Evolutionary conservation across 2,329 filamentous ascomycete species (phyloP), one percentile per base, ranked within the genome.

Genomic region (Fusarium verrucosum): DNA sequence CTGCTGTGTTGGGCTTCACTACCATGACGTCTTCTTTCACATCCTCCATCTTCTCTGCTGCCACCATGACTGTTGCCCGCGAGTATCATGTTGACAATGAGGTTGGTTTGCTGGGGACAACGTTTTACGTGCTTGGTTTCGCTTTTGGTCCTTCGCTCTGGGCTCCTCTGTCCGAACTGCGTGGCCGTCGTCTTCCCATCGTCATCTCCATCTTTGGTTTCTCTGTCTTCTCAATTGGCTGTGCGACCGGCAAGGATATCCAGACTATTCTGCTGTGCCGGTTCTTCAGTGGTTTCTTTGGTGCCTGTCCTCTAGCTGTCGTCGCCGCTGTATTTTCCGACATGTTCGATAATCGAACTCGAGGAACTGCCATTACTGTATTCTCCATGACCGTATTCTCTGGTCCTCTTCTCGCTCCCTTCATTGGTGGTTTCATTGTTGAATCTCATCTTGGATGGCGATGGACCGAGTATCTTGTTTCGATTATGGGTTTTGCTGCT

Each of bases 281-380:
- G 14, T 92, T 94, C 78, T 91, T 93, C 69, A 80, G 80, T 58
- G 91, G 91, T 44, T 89, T 91, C 73, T 90, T 90, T 63, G 90
- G 89, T 25, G 89, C 88, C 47, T 89, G 86, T 58, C 86, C 88
- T 4, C 77, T 92, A 37, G 84, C 91, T 66, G 82, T 91, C 72
- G 89, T 89, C 50, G 89, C 87, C 5, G 89, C 88, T 57, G 86
- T 91, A 50, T 91, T 91, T 76, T 87, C 86, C 20, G 89, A 92
- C 75, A 88, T 91, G 85, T 89, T 89, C 69, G 84, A 87, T 76
- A 87, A 89, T 75, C 80, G 81, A 62, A 85, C 83, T 40, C 82
- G 88, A 65, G 85, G 89, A 55, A 76, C 79, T 22, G 77, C 78
- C 53, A 76, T 81, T 49, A 78, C 79, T 10, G 58, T 81, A 58